Percentiles rank a stretch among this genome's conserved stretches.
phyloP scores from a whole-genome alignment of 768 basidiomycete species.

The Artomyces pyxidatus region DNA sequence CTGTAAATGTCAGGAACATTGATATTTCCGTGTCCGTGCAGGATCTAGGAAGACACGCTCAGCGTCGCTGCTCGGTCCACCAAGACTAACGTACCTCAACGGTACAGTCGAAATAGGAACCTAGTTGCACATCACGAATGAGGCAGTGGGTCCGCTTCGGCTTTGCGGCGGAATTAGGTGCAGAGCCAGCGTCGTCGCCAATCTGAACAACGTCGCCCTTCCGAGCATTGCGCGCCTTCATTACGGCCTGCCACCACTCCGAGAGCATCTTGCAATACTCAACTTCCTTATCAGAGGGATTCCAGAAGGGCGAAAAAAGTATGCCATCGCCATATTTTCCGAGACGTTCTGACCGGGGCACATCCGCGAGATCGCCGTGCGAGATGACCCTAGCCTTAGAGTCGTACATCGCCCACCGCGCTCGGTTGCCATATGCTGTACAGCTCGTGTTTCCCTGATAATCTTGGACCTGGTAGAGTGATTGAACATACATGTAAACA shows the following conservation, averaged over 20 bases:
- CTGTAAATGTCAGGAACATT: constrained; percentile 8
- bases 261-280: constrained; percentile 9
- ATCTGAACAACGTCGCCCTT: constrained; percentile 10
- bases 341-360: constrained; percentile 26
- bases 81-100: constrained; percentile 21
- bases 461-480: constrained; percentile 24
- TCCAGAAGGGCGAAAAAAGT: constrained; percentile 1
- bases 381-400: constrained; percentile 28
- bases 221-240: constrained; percentile 6
- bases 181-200: constrained; percentile 5
- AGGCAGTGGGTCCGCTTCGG: constrained; percentile 34
- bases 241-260: constrained; percentile 14
- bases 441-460: constrained; percentile 28
- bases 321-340: neutral
- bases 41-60: constrained; percentile 1
- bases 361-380: constrained; percentile 29
- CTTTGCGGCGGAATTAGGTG: neutral
- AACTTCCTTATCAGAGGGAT: neutral
- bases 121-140: constrained; percentile 43
- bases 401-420: constrained; percentile 51
- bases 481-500: constrained; percentile 3
- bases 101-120: constrained; percentile 52
- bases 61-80: neutral
- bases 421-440: constrained; percentile 36
- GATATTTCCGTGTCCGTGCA: constrained; percentile 10